Base-by-base conservation (phyloP, 2,329 filamentous ascomycete species). In the Fusarium torulosum region DNA sequence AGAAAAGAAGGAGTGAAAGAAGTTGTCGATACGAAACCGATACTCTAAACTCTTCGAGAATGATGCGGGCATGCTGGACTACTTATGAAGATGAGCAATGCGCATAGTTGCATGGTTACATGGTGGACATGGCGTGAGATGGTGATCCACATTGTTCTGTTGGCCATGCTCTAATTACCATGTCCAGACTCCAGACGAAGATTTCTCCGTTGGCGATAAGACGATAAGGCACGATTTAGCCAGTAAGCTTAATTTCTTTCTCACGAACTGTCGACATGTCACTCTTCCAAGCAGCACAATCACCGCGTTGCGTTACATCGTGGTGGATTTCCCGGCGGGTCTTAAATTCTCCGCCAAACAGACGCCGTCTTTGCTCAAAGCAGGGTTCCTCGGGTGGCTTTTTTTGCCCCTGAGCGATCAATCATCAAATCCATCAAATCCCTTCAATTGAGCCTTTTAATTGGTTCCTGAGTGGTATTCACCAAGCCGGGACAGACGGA, bases 11-110 rank as follows among this genome's bases (percentile, higher is more conserved):
- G 19, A 27, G 31, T 19, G n/a, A 20, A 49, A 42, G 19, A 21
- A 56, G 37, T 64, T 67, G 63, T 63, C 52, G 40, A 67, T 45
- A 21, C 41, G 17, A 35, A 41, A 59, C 25, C 54, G 55, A 53
- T 52, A 31, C 13, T 33, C 51, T 19, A 20, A 23, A 42, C 19
- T 45, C 33, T 19, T 13, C 29, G 38, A 35, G 11, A 35, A 11
- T 11, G 11, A 23, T 11, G 40, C 4, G 49, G 49, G 11, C 41
- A 31, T 15, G 10, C 21, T 21, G 17, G n/a, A 33, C 11, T 47
- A 23, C 49, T 63, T 59, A 59, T 63, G 20, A 29, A n/a, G 9
- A 37, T 37, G 4, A n/a, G 17, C 35, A 38, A 17, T 35, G 25
- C 4, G 21, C 21, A 23, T 23, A 23, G 17, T 19, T 15, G 14